A percentile compares a stretch with the other conserved stretches of the same genome.
These are phyloP conservation scores for Alopecurus myosuroides DNA, from an alignment of 176 grass and related monocot species.

Conservation along the genomic window DNA sequence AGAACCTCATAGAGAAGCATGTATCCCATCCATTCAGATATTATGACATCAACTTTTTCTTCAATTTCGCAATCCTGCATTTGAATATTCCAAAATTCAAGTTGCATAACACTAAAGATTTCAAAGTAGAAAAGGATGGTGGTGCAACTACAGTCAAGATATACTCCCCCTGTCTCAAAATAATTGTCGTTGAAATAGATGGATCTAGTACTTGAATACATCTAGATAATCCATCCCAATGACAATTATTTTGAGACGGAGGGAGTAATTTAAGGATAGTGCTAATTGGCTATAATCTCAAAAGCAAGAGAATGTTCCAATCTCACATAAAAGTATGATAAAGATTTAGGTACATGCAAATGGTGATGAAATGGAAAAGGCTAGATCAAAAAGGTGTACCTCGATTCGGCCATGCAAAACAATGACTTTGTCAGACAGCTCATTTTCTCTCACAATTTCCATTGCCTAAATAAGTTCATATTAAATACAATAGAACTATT, in stretches of 20 bases:
- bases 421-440: slow-evolving; percentile 82
- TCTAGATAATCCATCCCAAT: too few relatives aligned
- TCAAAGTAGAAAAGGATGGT: slow-evolving; percentile 11
- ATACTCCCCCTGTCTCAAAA: too few relatives aligned
- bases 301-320: neutral
- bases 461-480: slow-evolving; percentile 60
- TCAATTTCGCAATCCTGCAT: slow-evolving; percentile 83
- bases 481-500: slow-evolving; percentile 21
- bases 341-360: slow-evolving; percentile 9
- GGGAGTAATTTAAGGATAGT: neutral
- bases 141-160: neutral
- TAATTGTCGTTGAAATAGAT: too few relatives aligned
- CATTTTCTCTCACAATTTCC: slow-evolving; percentile 93
- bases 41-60: slow-evolving; percentile 96
- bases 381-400: slow-evolving; percentile 35
- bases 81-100: slow-evolving; percentile 1
- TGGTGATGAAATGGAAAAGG: slow-evolving; percentile 4
- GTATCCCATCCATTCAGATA: slow-evolving; percentile 99
- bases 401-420: slow-evolving; percentile 92
- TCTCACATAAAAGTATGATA: neutral
- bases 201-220: too few relatives aligned
- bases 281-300: neutral
- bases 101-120: neutral
- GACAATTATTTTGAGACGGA: too few relatives aligned
- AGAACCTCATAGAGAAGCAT: slow-evolving; percentile 94